Evolutionary conservation across 306 rosid species (phyloP).

Genomic region (Dicorynia guianensis): DNA sequence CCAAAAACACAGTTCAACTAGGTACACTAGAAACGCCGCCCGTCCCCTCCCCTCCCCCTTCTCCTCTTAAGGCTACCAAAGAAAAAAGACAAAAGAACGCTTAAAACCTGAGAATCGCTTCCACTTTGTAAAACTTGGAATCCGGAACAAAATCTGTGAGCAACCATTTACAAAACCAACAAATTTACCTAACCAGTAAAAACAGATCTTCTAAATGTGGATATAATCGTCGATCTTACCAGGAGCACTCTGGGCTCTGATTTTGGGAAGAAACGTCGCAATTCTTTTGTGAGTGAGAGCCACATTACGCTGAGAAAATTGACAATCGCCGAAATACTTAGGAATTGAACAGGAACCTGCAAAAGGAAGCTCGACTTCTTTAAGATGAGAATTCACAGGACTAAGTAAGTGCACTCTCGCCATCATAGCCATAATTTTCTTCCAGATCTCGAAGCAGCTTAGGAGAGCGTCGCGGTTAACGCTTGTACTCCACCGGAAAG

Average conservation of each 20-base stretch:
- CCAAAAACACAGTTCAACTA: slow-evolving; percentile 26
- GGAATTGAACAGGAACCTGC: slow-evolving; percentile 29
- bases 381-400: slow-evolving; percentile 43
- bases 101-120: slow-evolving; percentile 83
- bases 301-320: slow-evolving; percentile 45
- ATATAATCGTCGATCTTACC: slow-evolving; percentile 42
- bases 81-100: neutral
- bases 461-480: slow-evolving; percentile 20
- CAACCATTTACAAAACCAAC: neutral
- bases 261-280: slow-evolving; percentile 52
- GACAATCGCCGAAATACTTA: slow-evolving; percentile 33
- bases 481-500: neutral
- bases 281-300: slow-evolving; percentile 47
- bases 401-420: slow-evolving; percentile 31
- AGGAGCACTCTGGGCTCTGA: slow-evolving; percentile 63
- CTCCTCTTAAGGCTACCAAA: too few relatives aligned
- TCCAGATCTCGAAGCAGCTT: too few relatives aligned
- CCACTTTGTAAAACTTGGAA: slow-evolving; percentile 87
- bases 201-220: too few relatives aligned
- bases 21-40: neutral
- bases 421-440: slow-evolving; percentile 54
- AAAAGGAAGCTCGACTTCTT: slow-evolving; percentile 38
- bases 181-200: neutral
- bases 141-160: slow-evolving; percentile 65
- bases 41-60: too few relatives aligned